Percentiles rank a stretch among this genome's conserved stretches.
phyloP scores from a whole-genome alignment of 306 rosid species.

The Rosa lucieae region DNA sequence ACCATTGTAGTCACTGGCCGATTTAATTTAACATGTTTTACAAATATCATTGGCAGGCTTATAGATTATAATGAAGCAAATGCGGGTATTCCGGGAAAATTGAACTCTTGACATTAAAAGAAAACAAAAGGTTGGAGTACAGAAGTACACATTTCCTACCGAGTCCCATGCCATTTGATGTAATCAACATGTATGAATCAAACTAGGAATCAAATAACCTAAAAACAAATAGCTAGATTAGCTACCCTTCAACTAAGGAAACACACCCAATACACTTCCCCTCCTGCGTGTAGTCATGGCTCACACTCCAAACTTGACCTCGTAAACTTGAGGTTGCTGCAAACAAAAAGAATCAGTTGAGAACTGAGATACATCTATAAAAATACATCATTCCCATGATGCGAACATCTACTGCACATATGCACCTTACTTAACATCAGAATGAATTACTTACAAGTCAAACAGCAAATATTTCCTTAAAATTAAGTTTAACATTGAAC shows the following conservation, averaged over 20 bases:
- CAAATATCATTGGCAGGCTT: neutral
- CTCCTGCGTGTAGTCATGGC: neutral
- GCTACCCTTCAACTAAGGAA: neutral
- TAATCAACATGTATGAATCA: neutral
- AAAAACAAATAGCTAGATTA: neutral
- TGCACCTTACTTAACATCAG: neutral
- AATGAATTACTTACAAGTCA: neutral
- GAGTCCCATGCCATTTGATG: neutral
- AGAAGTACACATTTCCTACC: neutral
- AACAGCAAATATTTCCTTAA: neutral
- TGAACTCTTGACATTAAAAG: neutral
- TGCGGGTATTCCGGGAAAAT: neutral
- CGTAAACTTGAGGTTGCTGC: conserved; percentile 82
- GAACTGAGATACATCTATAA: neutral
- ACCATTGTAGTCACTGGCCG: neutral
- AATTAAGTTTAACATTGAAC: neutral
- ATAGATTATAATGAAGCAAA: neutral
- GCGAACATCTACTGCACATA: neutral
- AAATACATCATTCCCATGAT: neutral
- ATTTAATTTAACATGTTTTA: neutral
- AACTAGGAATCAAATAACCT: conserved; percentile 4
- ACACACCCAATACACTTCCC: neutral
- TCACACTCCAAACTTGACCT: conserved; percentile 73
- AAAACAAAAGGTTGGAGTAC: neutral
- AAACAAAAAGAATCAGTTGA: conserved; percentile 12